phyloP scores from a whole-genome alignment of 1,284 basidiomycete species.

The Somion occarium region DNA sequence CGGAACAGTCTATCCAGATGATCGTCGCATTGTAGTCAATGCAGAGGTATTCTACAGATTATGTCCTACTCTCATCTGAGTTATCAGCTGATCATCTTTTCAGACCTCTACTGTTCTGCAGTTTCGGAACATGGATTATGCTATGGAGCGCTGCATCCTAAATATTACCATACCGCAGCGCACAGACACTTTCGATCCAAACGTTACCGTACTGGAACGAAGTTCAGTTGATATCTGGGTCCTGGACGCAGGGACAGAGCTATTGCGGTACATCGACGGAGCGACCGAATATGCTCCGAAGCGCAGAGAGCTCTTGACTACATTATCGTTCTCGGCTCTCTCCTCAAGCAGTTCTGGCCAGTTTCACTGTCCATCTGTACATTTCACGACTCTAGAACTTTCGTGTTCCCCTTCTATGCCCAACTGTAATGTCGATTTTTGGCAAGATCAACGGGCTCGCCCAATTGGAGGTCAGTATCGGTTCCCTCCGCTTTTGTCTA shows the following conservation, averaged over 20 bases:
- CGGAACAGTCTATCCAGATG: neutral
- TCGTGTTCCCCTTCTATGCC: neutral
- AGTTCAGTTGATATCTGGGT: neutral
- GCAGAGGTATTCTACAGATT: neutral
- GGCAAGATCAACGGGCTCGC: neutral
- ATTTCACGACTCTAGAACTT: neutral
- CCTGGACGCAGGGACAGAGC: neutral
- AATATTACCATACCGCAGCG: neutral
- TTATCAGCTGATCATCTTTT: neutral
- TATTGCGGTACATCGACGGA: neutral
- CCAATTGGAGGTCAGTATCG: neutral
- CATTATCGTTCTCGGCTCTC: neutral
- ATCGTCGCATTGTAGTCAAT: neutral
- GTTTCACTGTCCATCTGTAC: neutral
- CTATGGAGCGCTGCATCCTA: neutral
- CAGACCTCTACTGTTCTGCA: neutral
- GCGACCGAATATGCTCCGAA: neutral
- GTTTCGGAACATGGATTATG: neutral
- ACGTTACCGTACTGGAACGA: neutral
- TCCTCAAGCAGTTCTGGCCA: neutral
- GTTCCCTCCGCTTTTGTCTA: neutral
- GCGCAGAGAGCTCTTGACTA: neutral
- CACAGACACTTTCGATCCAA: neutral
- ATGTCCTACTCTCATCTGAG: neutral
- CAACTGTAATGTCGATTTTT: neutral